Evolutionary conservation across 2,329 filamentous ascomycete genomes (phyloP).

Genomic region (Colletotrichum endophyticum): DNA sequence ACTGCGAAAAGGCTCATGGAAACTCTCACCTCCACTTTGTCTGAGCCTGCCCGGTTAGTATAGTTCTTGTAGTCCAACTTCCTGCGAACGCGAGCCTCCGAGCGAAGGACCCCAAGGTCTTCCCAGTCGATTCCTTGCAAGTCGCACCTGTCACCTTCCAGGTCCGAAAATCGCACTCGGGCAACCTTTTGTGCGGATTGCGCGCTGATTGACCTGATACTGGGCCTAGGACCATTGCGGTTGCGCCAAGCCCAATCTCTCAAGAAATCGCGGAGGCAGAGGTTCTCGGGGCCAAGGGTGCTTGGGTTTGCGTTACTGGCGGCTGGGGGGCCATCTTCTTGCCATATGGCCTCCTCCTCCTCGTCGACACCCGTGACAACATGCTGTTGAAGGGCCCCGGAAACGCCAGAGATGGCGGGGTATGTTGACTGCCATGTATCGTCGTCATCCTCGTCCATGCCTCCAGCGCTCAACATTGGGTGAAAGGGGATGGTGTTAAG

Average conservation of each 20-base stretch:
- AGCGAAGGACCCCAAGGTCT: conserved; percentile 54
- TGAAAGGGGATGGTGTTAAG: conserved; percentile 14
- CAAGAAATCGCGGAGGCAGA: conserved; percentile 55
- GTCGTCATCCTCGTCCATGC: conserved; percentile 10
- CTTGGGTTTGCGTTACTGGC: conserved; percentile 29
- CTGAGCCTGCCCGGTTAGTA: conserved; percentile 54
- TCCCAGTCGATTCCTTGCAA: conserved; percentile 66
- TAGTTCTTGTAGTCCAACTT: conserved; percentile 61
- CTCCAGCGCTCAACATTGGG: conserved; percentile 10
- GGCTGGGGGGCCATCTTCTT: conserved; percentile 5
- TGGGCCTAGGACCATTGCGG: conserved; percentile 24
- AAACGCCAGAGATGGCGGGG: background rate
- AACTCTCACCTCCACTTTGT: conserved; percentile 52
- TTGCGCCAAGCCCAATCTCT: conserved; percentile 47
- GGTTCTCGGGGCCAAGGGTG: conserved; percentile 54
- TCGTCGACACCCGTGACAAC: background rate
- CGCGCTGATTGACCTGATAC: conserved; percentile 35
- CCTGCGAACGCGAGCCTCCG: conserved; percentile 52
- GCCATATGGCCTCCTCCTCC: conserved; percentile 12
- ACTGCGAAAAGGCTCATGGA: background rate
- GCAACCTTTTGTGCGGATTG: conserved; percentile 29
- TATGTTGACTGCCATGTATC: background rate
- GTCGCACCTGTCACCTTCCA: conserved; percentile 61
- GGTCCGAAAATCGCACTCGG: conserved; percentile 42
- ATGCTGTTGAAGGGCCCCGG: conserved; percentile 7